Conservation (phyloP, 129 eudicot species). For the Lactuca sativa region DNA sequence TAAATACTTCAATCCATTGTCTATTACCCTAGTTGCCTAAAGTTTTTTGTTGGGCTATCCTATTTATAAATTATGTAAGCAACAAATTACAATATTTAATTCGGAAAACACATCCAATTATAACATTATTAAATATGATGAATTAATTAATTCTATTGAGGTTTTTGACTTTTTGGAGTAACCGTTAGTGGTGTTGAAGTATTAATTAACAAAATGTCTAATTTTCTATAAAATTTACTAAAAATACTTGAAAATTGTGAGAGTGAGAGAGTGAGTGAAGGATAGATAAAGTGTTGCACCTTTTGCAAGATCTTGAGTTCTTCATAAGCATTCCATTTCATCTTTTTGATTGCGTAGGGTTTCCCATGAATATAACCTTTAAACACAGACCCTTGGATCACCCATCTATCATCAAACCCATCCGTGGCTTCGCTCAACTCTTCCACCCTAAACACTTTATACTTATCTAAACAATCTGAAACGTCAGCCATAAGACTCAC, state of each 20-base stretch:
- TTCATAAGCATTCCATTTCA: conserved; percentile 97
- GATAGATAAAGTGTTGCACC: conserved; percentile 43
- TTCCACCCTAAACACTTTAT: conserved; percentile 62
- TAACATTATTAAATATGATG: background rate
- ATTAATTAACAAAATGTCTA: background rate
- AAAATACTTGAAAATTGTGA: background rate
- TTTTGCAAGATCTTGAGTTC: conserved; percentile 93
- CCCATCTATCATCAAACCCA: conserved; percentile 60
- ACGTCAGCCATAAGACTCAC: conserved; percentile 81
- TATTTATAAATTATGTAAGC: background rate
- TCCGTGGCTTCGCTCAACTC: conserved; percentile 76
- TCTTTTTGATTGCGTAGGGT: conserved; percentile 78
- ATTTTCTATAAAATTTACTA: background rate
- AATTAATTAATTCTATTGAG: background rate
- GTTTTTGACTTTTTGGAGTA: background rate
- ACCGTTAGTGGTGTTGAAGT: background rate
- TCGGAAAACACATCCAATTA: background rate
- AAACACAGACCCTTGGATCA: conserved; percentile 82
- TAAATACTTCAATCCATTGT: conserved; percentile 14
- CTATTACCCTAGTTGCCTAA: conserved; percentile 24
- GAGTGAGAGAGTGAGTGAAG: background rate
- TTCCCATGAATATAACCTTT: conserved; percentile 74
- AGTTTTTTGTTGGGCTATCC: conserved; percentile 36
- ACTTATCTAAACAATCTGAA: conserved; percentile 86
- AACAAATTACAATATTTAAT: conserved; percentile 3